phyloP scores from a whole-genome alignment of 192 early-diverging fungal species.

The Lunasporangiospora selenospora region DNA sequence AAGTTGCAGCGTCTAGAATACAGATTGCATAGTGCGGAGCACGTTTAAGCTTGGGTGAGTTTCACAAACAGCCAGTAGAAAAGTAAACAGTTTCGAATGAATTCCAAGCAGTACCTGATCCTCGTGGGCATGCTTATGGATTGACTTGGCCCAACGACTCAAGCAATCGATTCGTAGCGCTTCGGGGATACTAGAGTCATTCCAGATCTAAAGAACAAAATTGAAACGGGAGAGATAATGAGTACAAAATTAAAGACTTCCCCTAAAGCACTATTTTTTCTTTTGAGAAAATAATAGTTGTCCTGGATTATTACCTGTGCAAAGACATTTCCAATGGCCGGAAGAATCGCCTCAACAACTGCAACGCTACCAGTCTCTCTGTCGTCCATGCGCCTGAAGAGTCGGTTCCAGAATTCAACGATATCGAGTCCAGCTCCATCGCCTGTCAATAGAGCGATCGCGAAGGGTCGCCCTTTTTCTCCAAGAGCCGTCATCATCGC shows the following conservation, averaged over 20 bases:
- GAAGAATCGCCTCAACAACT: slow-evolving; percentile 63
- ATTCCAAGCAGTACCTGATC: slow-evolving; percentile 47
- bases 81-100: too few relatives aligned
- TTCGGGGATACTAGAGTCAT: slow-evolving; percentile 19
- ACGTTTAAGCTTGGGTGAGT: too few relatives aligned
- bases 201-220: slow-evolving; percentile 25
- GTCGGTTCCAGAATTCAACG: slow-evolving; percentile 49
- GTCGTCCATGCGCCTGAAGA: slow-evolving; percentile 48
- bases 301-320: slow-evolving; percentile 39
- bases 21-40: background rate
- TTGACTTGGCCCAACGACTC: slow-evolving; percentile 46
- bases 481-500: slow-evolving; percentile 46
- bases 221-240: slow-evolving; percentile 8
- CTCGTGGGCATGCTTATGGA: slow-evolving; percentile 50
- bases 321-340: slow-evolving; percentile 59
- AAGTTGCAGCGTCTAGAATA: slow-evolving; percentile 55
- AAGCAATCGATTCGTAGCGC: slow-evolving; percentile 39
- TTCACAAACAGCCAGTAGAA: too few relatives aligned
- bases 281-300: too few relatives aligned
- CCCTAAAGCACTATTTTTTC: too few relatives aligned
- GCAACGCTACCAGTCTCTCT: slow-evolving; percentile 53
- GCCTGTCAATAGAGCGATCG: slow-evolving; percentile 13
- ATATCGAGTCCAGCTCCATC: slow-evolving; percentile 19
- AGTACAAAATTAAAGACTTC: background rate
- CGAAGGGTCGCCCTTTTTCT: slow-evolving; percentile 24